Evolutionary conservation across 768 basidiomycete species (phyloP), one percentile per base, ranked within the genome.

Genomic region (Rhizopogon salebrosus): DNA sequence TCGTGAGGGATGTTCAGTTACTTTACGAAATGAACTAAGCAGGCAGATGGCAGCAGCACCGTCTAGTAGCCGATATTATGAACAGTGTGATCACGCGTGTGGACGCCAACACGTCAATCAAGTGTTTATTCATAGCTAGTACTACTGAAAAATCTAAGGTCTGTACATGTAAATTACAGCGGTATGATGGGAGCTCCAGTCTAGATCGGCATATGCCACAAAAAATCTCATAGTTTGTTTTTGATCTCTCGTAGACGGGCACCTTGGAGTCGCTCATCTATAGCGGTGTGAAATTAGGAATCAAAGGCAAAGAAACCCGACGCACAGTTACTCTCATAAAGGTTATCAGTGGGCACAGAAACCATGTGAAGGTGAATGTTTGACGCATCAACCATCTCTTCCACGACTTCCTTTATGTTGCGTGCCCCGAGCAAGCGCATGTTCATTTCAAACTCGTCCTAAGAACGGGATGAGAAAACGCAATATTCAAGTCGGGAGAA

Each of bases 401-500:
- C 89, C 3, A 80, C 80, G 53, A 95, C 73, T 41, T 95, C 89
- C 49, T 79, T 78, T 24, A 95, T 67, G 0, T 80, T 87, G 2
- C 75, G 80, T 1, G 92, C 92, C 6, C 94, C 94, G 24, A 98
- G 70, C 1, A 95, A 74, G 18, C 92, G 85, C 79, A 95, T 78
- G 70, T 94, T 92, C 93, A 95, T 95, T 74, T 93, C 90, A 62
- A 97, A 89, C 69, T 97, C 94, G 62, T 92, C 90, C 90, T 95
- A 64, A 9, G 55, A 8, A 16, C 20, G 8, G 35, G 9, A 22
- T 41, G 27, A 29, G 16, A 42, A 16, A 16, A 20, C 22, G 20
- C 18, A 51, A 3, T 16, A 39, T 29, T 27, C 3, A 23, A 22
- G 13, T 22, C 20, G 13, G 45, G 14, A 34, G 29, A 20, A n/a